These are phyloP conservation scores for Flaveria floridana DNA, from an alignment of 140 eudicot genomes.

Conservation along the genomic window DNA sequence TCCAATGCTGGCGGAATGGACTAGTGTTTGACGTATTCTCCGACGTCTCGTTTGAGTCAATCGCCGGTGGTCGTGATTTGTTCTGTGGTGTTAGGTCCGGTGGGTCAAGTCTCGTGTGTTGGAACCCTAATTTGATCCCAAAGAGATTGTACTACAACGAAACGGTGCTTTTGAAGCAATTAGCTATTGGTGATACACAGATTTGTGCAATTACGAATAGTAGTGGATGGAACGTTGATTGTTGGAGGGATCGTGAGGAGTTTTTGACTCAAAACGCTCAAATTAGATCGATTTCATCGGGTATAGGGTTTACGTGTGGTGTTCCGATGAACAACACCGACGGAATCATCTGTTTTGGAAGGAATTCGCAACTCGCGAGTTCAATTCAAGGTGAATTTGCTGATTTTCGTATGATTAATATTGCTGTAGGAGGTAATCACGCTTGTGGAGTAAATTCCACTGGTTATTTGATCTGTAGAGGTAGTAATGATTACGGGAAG, in stretches of 20 bases:
- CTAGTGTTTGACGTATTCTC: conserved; percentile 31
- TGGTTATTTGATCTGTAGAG: conserved; percentile 67
- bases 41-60: conserved; percentile 50
- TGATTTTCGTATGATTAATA: conserved; percentile 43
- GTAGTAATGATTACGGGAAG: conserved; percentile 46
- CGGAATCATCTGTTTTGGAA: conserved; percentile 64
- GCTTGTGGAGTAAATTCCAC: conserved; percentile 68
- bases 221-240: conserved; percentile 33
- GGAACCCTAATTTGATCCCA: conserved; percentile 49
- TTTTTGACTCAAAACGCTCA: conserved; percentile 17
- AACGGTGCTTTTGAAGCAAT: conserved; percentile 27
- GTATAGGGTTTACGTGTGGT: conserved; percentile 70
- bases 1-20: conserved; percentile 58
- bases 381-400: conserved; percentile 44
- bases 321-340: conserved; percentile 2
- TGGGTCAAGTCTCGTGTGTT: conserved; percentile 57
- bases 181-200: conserved; percentile 59
- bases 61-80: conserved; percentile 65
- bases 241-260: conserved; percentile 60
- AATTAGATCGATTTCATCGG: conserved; percentile 55
- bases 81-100: conserved; percentile 64
- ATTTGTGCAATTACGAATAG: conserved; percentile 55
- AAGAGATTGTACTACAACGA: conserved; percentile 55
- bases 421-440: conserved; percentile 61
- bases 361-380: conserved; percentile 24